Base-by-base conservation (phyloP, 164 flowering plant species). In the Stephania japonica region DNA sequence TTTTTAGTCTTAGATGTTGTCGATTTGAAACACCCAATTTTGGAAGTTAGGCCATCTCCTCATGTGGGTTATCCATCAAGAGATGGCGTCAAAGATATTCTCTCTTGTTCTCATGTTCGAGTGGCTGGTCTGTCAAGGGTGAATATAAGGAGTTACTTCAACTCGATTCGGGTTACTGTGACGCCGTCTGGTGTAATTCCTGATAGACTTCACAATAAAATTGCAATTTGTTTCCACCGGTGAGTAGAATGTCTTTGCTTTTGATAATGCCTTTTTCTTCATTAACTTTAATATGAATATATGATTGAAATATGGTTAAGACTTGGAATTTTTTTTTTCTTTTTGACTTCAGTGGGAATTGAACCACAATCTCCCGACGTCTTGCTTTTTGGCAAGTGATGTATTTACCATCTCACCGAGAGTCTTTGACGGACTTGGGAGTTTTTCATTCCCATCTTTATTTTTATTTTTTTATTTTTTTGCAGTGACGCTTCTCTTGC, bases 401-500 rank as follows among this genome's bases (percentile, higher is more conserved):
- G n/a, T n/a, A n/a, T n/a, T n/a, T n/a, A n/a, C n/a, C n/a, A n/a
- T n/a, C n/a, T n/a, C n/a, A n/a, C n/a, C n/a, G n/a, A n/a, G n/a
- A n/a, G n/a, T n/a, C n/a, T n/a, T n/a, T n/a, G n/a, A n/a, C n/a
- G n/a, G n/a, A n/a, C n/a, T n/a, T n/a, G n/a, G n/a, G n/a, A 19
- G 6, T 47, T 18, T 67, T 23, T 25, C 42, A 32, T 32, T 67
- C 9, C 42, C 5, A 7, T 67, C 69, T 65, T 27, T 14, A n/a
- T n/a, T n/a, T n/a, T n/a, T n/a, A n/a, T 14, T 26, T 5, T 8
- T 65, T 65, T 16, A 11, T 70, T n/a, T n/a, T 23, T 75, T 65
- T 82, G 75, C 89, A 94, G 98, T 84, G 92, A 94, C 84, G 80
- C 87, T 75, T 90, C 98, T 18, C 81, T 87, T 80, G 95, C 85